Evolutionary conservation across 2,329 filamentous ascomycete genomes (phyloP).

Genomic region (Colletotrichum chrysophilum): DNA sequence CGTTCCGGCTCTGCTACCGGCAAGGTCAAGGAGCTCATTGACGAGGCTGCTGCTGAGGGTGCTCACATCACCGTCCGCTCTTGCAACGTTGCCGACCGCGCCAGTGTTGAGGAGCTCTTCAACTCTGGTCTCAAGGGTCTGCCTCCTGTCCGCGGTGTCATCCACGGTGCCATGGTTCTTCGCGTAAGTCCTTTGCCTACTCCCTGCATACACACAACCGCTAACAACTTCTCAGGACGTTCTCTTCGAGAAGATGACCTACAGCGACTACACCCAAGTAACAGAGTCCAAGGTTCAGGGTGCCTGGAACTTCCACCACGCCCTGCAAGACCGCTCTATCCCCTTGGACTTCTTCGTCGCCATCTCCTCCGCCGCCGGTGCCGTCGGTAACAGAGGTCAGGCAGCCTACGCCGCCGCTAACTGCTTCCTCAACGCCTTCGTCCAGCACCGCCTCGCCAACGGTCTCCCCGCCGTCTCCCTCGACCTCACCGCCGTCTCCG

Average conservation of each 20-base stretch:
- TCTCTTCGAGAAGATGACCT: conserved; percentile 58
- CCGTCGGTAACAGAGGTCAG: conserved; percentile 57
- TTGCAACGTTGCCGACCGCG: conserved; percentile 53
- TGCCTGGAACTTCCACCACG: conserved; percentile 59
- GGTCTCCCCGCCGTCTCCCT: conserved; percentile 52
- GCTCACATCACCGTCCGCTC: conserved; percentile 48
- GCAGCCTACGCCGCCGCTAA: conserved; percentile 59
- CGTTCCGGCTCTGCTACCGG: conserved; percentile 46
- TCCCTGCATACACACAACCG: not conserved
- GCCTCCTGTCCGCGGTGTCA: conserved; percentile 45
- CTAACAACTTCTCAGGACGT: conserved; percentile 40
- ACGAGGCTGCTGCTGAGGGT: conserved; percentile 41
- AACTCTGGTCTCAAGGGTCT: conserved; percentile 28
- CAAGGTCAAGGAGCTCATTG: conserved; percentile 37
- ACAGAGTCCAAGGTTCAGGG: conserved; percentile 57
- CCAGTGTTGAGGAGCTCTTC: conserved; percentile 21
- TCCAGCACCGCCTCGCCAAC: conserved; percentile 41
- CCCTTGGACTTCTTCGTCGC: conserved; percentile 59
- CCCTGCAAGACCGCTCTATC: conserved; percentile 34
- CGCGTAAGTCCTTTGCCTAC: conserved; percentile 13
- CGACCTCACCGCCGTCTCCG: conserved; percentile 57
- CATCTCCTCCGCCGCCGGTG: conserved; percentile 57
- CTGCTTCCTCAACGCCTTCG: conserved; percentile 49
- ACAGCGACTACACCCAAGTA: conserved; percentile 51
- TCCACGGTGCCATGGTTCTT: conserved; percentile 52